Conservation (phyloP, 768 basidiomycete species). For the Mycena capillaripes region DNA sequence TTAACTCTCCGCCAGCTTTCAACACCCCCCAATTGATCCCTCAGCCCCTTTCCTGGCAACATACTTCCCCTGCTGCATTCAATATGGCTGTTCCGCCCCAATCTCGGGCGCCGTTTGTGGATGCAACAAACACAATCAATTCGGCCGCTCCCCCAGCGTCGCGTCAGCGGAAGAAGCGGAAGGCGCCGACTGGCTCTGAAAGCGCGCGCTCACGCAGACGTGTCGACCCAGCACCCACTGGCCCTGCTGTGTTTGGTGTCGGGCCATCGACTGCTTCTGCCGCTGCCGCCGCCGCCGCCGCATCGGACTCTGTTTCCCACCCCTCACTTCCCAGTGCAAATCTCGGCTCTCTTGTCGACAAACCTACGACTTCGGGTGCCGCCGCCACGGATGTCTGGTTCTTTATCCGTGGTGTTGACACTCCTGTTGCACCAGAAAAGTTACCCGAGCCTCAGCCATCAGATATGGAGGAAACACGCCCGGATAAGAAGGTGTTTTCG, state of each 20-base stretch:
- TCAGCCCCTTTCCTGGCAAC: too few relatives aligned
- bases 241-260: not conserved
- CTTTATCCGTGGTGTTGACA: not conserved
- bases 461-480: too few relatives aligned
- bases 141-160: too few relatives aligned
- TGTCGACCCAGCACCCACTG: not conserved
- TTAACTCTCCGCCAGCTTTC: too few relatives aligned
- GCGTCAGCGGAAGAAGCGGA: too few relatives aligned
- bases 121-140: not conserved
- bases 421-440: too few relatives aligned
- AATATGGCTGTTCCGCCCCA: not conserved
- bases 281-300: not conserved
- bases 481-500: too few relatives aligned
- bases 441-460: too few relatives aligned
- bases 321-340: not conserved
- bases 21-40: too few relatives aligned
- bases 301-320: not conserved
- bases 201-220: not conserved
- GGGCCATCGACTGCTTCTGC: not conserved
- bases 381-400: not conserved
- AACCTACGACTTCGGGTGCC: not conserved
- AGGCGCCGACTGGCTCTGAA: too few relatives aligned
- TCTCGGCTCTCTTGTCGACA: not conserved
- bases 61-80: not conserved
- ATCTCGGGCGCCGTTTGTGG: not conserved